phyloP scores from a whole-genome alignment of 176 grass and related monocot species.

The Alopecurus myosuroides region DNA sequence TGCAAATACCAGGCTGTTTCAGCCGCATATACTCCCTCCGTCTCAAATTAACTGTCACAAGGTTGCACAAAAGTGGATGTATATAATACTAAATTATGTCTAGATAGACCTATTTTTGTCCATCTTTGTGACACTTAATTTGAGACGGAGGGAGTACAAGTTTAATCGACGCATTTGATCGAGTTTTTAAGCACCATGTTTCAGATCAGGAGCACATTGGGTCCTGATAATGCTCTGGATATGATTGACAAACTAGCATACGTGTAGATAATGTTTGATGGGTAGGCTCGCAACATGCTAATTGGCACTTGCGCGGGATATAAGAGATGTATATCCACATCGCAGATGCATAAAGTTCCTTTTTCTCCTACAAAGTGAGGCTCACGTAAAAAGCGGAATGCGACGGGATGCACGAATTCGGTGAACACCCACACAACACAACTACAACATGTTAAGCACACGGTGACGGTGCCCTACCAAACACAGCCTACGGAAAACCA shows the following conservation, averaged over 20 bases:
- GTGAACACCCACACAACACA: neutral
- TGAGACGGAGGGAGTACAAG: too few species aligned
- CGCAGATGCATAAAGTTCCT: neutral
- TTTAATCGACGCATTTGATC: neutral
- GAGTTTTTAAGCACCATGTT: neutral
- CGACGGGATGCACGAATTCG: neutral
- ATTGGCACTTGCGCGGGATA: neutral
- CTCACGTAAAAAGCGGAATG: neutral
- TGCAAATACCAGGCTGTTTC: neutral
- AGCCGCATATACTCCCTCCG: too few species aligned
- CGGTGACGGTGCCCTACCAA: neutral
- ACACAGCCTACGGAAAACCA: too few species aligned
- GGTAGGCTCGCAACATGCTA: neutral
- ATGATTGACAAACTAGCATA: neutral
- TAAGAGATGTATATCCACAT: constrained; percentile 3
- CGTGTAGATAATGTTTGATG: neutral
- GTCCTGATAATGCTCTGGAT: neutral
- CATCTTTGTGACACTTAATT: too few species aligned
- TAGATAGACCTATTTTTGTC: too few species aligned
- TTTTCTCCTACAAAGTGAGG: neutral
- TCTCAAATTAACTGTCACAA: too few species aligned
- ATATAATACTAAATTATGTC: too few species aligned
- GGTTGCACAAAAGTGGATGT: too few species aligned
- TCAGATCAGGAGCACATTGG: neutral
- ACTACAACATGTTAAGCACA: neutral